A percentile compares a stretch with the other conserved stretches of the same genome.
phyloP scores from a whole-genome alignment of 1,284 basidiomycete genomes.

The Cutaneotrichosporon sp. region DNA sequence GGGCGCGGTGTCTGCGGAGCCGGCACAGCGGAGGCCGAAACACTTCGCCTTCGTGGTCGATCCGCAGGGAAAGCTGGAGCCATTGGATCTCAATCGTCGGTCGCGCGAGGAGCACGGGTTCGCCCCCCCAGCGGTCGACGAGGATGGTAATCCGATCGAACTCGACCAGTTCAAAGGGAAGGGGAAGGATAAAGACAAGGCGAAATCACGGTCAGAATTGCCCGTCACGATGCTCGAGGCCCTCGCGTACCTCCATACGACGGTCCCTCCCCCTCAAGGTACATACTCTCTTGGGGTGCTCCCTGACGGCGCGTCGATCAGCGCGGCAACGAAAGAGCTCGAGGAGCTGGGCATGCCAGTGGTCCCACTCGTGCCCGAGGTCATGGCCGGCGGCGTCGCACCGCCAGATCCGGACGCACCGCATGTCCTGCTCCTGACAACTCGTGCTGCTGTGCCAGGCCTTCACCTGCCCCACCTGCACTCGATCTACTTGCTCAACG shows the following conservation, averaged over 20 bases:
- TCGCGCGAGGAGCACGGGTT: neutral
- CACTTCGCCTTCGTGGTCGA: constrained; percentile 28
- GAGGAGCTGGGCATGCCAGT: constrained; percentile 16
- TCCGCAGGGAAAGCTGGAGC: constrained; percentile 14
- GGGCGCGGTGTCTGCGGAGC: neutral
- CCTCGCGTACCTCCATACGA: constrained; percentile 27
- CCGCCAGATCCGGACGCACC: neutral
- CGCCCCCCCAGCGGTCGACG: neutral
- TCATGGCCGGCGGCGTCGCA: constrained; percentile 15
- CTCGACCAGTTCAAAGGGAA: neutral
- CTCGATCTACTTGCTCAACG: constrained; percentile 31
- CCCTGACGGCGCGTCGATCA: constrained; percentile 26
- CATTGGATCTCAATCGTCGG: neutral
- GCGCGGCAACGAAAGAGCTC: constrained; percentile 15
- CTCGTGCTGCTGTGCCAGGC: constrained; percentile 25
- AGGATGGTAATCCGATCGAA: neutral
- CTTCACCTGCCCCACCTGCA: constrained; percentile 29
- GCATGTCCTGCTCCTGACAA: constrained; percentile 20
- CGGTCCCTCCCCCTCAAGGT: constrained; percentile 24
- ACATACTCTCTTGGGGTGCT: constrained; percentile 25
- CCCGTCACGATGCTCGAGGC: constrained; percentile 19
- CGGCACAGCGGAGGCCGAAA: constrained; percentile 3
- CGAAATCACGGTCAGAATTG: constrained; percentile 2
- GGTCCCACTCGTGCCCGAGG: constrained; percentile 24
- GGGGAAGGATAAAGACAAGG: neutral